phyloP scores from a whole-genome alignment of 306 rosid species.

The Prunus dulcis region DNA sequence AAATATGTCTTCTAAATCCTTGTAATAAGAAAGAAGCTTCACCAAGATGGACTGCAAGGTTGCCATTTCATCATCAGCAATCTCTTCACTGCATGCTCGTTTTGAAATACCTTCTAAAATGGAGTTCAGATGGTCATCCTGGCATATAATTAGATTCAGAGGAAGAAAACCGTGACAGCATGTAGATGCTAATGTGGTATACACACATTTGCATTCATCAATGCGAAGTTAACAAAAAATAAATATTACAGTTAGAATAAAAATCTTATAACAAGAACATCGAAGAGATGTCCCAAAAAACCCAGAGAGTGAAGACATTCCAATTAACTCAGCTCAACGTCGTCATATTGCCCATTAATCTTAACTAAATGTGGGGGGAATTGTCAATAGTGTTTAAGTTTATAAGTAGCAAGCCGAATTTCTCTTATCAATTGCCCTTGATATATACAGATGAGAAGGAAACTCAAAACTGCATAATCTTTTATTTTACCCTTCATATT shows the following conservation, averaged over 20 bases:
- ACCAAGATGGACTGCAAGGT: slow-evolving; percentile 79
- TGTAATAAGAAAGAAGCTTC: slow-evolving; percentile 71
- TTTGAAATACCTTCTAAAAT: slow-evolving; percentile 72
- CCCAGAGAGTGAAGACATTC: neutral
- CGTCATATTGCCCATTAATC: neutral
- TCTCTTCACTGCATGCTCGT: slow-evolving; percentile 40
- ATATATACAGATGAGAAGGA: neutral
- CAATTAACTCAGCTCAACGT: neutral
- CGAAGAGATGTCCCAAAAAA: neutral
- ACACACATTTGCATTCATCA: neutral
- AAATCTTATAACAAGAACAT: neutral
- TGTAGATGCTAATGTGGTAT: neutral
- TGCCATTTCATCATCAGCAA: slow-evolving; percentile 58
- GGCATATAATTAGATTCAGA: slow-evolving; percentile 34
- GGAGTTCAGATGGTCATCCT: slow-evolving; percentile 61
- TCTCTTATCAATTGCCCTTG: neutral
- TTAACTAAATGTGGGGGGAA: neutral
- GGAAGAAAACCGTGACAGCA: slow-evolving; percentile 1
- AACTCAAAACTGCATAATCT: neutral
- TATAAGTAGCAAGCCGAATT: neutral
- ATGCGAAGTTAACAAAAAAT: neutral
- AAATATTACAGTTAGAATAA: neutral
- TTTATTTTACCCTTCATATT: neutral
- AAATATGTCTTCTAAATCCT: slow-evolving; percentile 58
- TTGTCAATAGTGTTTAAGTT: neutral